Evolutionary conservation across 495 filamentous ascomycete genomes (phyloP).

Genomic region (Neurospora sp.): DNA sequence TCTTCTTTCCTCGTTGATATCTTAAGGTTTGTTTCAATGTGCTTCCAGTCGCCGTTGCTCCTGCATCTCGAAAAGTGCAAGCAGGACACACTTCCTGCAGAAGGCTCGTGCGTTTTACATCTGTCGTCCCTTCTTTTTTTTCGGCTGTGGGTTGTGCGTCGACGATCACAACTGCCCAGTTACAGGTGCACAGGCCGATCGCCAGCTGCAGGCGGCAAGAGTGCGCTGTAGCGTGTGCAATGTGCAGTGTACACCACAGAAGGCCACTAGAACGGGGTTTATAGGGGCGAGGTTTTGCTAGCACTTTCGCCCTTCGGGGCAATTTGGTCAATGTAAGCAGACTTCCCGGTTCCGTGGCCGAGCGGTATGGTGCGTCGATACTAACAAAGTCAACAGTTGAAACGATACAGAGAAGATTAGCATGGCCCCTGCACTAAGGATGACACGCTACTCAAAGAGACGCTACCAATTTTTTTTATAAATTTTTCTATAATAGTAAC

Average conservation of each 20-base stretch:
- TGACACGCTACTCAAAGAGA: slow-evolving; percentile 97
- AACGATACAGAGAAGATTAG: slow-evolving; percentile 75
- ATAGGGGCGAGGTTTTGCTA: neutral
- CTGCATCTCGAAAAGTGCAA: neutral
- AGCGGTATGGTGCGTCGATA: slow-evolving; percentile 6
- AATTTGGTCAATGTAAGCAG: slow-evolving; percentile 25
- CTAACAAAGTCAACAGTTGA: slow-evolving; percentile 18
- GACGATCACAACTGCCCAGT: neutral
- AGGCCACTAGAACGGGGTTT: neutral
- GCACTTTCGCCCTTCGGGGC: slow-evolving; percentile 15
- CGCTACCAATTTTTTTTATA: slow-evolving; percentile 40
- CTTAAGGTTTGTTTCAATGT: neutral
- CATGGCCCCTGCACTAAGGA: slow-evolving; percentile 99
- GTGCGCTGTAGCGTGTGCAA: neutral
- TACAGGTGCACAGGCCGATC: neutral
- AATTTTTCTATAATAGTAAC: neutral
- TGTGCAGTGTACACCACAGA: neutral
- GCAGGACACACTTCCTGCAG: neutral
- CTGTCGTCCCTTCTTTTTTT: neutral
- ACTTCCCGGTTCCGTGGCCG: neutral
- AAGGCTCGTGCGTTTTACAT: neutral
- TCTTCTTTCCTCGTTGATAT: neutral
- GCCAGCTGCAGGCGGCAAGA: neutral
- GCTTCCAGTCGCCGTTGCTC: neutral
- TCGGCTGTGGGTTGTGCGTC: neutral